Conservation (phyloP, 129 eudicot genomes). For the Lonicera japonica region DNA sequence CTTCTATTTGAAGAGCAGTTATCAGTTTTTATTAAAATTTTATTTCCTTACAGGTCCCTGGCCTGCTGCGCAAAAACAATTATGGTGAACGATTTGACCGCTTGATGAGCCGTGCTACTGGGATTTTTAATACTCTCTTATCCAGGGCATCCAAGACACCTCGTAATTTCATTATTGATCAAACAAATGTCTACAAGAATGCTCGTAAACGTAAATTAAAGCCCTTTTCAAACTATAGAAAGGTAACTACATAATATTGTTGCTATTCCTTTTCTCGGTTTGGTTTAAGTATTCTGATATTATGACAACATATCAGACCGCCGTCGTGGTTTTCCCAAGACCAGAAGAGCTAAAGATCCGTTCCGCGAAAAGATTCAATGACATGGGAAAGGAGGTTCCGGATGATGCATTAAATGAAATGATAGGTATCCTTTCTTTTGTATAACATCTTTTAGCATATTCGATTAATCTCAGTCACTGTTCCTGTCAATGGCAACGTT, state of each 20-base stretch:
- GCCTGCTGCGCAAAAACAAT: slow-evolving; percentile 41
- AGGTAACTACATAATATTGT: slow-evolving; percentile 29
- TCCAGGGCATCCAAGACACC: slow-evolving; percentile 58
- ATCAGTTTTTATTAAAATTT: not conserved
- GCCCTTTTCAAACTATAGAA: slow-evolving; percentile 53
- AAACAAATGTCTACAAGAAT: slow-evolving; percentile 64
- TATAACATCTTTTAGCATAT: not conserved
- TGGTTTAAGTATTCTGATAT: not conserved
- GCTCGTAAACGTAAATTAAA: slow-evolving; percentile 62
- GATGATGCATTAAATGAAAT: slow-evolving; percentile 52
- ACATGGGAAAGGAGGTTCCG: slow-evolving; percentile 65
- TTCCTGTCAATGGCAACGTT: not conserved
- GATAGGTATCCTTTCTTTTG: slow-evolving; percentile 40
- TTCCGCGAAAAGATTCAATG: slow-evolving; percentile 50
- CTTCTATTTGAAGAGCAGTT: not conserved
- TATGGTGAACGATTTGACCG: slow-evolving; percentile 52
- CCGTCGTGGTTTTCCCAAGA: slow-evolving; percentile 56
- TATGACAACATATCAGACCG: slow-evolving; percentile 37
- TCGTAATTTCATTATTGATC: slow-evolving; percentile 66
- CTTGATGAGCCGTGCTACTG: slow-evolving; percentile 59
- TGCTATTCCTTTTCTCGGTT: not conserved
- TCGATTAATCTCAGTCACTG: not conserved
- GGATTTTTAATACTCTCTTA: slow-evolving; percentile 50
- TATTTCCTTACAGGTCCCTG: slow-evolving; percentile 43
- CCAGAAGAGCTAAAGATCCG: slow-evolving; percentile 56